A percentile compares a stretch with the other conserved stretches of the same genome.
These are phyloP conservation scores for Psilocybe tampanensis DNA, from an alignment of 768 basidiomycete species.

Conservation along the genomic window DNA sequence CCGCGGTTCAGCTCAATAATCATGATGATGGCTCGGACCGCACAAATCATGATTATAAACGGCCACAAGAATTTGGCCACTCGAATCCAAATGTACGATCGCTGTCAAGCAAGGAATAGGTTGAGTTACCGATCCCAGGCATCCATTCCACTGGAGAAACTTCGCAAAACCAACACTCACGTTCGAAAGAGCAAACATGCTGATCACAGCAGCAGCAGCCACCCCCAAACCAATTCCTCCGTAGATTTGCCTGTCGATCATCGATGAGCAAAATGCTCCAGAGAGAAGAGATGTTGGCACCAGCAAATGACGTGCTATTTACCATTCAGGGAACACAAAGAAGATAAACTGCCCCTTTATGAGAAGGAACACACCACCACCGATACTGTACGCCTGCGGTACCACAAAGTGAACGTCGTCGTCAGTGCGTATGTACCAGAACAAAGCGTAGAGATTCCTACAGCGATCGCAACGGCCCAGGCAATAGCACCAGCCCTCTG, in stretches of 20 bases:
- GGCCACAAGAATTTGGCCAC: conserved; percentile 71
- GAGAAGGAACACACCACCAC: conserved; percentile 65
- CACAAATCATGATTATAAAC: conserved; percentile 65
- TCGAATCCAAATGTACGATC: conserved; percentile 70
- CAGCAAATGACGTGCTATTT: conserved; percentile 12
- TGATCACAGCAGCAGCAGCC: conserved; percentile 51
- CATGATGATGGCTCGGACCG: conserved; percentile 70
- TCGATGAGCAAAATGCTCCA: not conserved
- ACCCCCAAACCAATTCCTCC: conserved; percentile 65
- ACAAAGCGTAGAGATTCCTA: conserved; percentile 30
- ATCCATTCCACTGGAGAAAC: conserved; percentile 20
- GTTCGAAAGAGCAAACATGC: conserved; percentile 62
- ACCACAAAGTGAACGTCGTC: not conserved
- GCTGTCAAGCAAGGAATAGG: conserved; percentile 37
- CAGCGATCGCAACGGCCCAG: conserved; percentile 65
- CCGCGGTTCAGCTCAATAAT: conserved; percentile 72
- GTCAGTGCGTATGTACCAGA: conserved; percentile 7
- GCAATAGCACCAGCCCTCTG: conserved; percentile 75
- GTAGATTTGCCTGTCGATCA: conserved; percentile 58
- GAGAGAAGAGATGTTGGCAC: not conserved
- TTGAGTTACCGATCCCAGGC: conserved; percentile 17
- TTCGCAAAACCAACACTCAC: conserved; percentile 40
- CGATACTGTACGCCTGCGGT: conserved; percentile 62
- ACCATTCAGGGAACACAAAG: conserved; percentile 73
- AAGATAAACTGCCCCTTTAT: conserved; percentile 63